Percentiles rank a stretch among this genome's conserved stretches.
These are phyloP conservation scores for Fusarium mundagurra DNA, from an alignment of 2,329 filamentous ascomycete species.

Conservation along the genomic window DNA sequence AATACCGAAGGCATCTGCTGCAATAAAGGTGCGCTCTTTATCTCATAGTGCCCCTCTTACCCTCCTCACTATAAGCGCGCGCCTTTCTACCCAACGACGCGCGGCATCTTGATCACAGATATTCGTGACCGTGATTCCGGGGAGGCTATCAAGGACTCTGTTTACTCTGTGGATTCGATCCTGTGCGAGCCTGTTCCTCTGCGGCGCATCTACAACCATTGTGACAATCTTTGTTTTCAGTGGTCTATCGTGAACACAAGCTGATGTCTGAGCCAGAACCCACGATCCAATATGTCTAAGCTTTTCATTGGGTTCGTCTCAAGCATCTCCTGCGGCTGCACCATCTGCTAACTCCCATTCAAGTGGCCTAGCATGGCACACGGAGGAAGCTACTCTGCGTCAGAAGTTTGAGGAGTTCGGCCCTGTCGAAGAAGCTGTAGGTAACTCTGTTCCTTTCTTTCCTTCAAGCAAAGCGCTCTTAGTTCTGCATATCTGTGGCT, in stretches of 20 bases:
- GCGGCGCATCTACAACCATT: not conserved
- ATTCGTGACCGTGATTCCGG: not conserved
- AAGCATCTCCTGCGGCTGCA: not conserved
- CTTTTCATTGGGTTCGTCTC: slow-evolving; percentile 66
- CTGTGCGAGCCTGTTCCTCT: not conserved
- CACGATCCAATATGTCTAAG: slow-evolving; percentile 77
- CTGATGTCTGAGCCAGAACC: slow-evolving; percentile 29
- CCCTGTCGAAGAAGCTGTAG: slow-evolving; percentile 91
- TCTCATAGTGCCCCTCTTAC: not conserved
- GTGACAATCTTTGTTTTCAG: not conserved
- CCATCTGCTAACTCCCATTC: slow-evolving; percentile 34
- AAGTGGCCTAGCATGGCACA: slow-evolving; percentile 98
- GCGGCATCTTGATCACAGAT: slow-evolving; percentile 12
- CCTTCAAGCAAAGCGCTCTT: slow-evolving; percentile 28
- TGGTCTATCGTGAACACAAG: not conserved
- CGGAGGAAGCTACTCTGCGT: slow-evolving; percentile 86
- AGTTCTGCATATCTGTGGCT: slow-evolving; percentile 34
- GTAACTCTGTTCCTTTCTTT: slow-evolving; percentile 53
- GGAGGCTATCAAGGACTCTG: not conserved
- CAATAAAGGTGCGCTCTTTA: slow-evolving; percentile 30
- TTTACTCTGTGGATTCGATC: not conserved
- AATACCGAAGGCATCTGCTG: not conserved
- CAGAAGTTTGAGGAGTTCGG: slow-evolving; percentile 95
- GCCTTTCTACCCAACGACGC: slow-evolving; percentile 16
- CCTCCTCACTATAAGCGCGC: slow-evolving; percentile 24